Conservation (phyloP, 257 asterid species). For the Solanum clarkiae region DNA sequence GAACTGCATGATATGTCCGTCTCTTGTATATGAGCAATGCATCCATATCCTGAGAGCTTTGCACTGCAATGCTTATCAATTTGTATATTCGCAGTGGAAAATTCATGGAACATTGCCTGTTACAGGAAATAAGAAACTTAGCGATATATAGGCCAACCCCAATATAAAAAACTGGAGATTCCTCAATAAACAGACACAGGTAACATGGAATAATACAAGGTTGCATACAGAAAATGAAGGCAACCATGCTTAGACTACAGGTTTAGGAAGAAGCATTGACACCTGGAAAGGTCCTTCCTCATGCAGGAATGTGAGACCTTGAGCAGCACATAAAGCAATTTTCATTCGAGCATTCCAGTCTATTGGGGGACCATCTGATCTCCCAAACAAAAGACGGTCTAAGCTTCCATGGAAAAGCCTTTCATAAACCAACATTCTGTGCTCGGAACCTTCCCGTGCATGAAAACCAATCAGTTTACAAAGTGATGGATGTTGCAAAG, state of each 20-base stretch:
- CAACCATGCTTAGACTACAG: neutral
- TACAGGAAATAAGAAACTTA: slow-evolving; percentile 2
- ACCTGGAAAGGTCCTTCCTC: slow-evolving; percentile 99
- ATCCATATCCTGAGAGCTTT: slow-evolving; percentile 95
- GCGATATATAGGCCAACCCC: neutral
- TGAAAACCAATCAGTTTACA: slow-evolving; percentile 84
- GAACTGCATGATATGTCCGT: slow-evolving; percentile 58
- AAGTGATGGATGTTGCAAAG: slow-evolving; percentile 65
- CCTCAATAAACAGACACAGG: neutral
- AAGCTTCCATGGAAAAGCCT: slow-evolving; percentile 82
- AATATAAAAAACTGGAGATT: neutral
- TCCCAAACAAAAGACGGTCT: slow-evolving; percentile 74
- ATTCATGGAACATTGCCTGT: slow-evolving; percentile 96
- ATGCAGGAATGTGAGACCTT: slow-evolving; percentile 84
- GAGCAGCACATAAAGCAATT: slow-evolving; percentile 86
- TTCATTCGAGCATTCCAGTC: slow-evolving; percentile 95
- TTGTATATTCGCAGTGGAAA: slow-evolving; percentile 79
- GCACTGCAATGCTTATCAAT: slow-evolving; percentile 92
- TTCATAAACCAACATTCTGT: slow-evolving; percentile 81
- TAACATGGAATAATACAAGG: neutral
- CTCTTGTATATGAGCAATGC: slow-evolving; percentile 71
- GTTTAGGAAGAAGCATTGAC: neutral
- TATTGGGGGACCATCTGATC: slow-evolving; percentile 85
- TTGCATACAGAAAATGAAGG: neutral
- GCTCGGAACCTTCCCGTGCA: slow-evolving; percentile 79